Base-by-base conservation (phyloP, 495 filamentous ascomycete species). In the Xylaria sp. region DNA sequence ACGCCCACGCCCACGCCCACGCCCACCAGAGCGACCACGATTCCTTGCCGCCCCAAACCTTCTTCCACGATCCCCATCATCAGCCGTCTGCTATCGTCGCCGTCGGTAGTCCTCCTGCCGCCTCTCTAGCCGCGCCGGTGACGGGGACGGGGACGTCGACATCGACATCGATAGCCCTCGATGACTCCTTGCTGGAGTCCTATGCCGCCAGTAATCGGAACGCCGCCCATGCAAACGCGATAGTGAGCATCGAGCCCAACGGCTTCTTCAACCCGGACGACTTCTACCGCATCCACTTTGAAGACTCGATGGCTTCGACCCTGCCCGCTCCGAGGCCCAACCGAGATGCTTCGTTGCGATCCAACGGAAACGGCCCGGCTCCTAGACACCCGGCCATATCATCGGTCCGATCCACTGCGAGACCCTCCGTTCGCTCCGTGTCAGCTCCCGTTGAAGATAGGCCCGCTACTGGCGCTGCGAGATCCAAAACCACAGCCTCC, bases 241-340 rank as follows among this genome's bases (percentile, higher is more conserved):
- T 62, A 61, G 7, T 73, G 64, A 75, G 58, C 78, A 75, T 78
- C 77, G 80, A 80, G 71, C 73, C 76, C 71, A 71, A 77, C 72
- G 75, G 75, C 61, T 70, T 75, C 70, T 72, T 78, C 75, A 79
- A 86, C 68, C 85, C 85, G 44, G 85, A 83, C 81, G 81, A 87
- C 66, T 88, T 86, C 74, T 88, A 88, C 75, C 80, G 82, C 72
- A 82, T 79, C 74, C 85, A 85, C 72, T 72, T 76, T 68, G 73
- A 77, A 72, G 77, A 75, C 71, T 73, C 72, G 63, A 78, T 78
- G 76, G 79, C 79, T 68, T 76, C 82, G 73, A 59, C 80, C 74
- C 66, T 73, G 73, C 66, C 77, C 73, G 55, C 72, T 78, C 65
- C 75, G 44, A 76, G 73, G 72, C 77, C 72, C 71, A 72, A 68